Evolutionary conservation across 257 asterid genomes (phyloP).

Genomic region (Gentiana dahurica): DNA sequence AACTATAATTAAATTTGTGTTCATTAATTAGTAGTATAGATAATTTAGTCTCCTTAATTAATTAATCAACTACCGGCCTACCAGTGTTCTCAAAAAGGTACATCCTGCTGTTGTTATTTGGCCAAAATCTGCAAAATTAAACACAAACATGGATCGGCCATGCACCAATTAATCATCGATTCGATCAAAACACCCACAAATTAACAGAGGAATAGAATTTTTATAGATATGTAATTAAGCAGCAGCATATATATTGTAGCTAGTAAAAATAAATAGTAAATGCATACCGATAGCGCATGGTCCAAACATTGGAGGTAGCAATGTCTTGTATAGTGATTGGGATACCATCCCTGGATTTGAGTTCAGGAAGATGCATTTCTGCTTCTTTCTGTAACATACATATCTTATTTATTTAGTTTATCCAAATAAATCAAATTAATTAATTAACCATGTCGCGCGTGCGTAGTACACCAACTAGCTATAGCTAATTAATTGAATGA

Average conservation of each 20-base stretch:
- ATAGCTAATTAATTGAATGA: no score
- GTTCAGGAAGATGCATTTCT: slow-evolving; percentile 82
- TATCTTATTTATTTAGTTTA: no score
- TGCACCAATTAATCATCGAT: not conserved
- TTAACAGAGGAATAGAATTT: no score
- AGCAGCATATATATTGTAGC: no score
- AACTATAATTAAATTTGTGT: no score
- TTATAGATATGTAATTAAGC: not conserved
- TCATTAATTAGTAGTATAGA: no score
- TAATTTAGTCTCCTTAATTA: no score
- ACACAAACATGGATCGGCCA: no score
- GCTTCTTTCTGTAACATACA: slow-evolving; percentile 61
- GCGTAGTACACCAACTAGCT: no score
- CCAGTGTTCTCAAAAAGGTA: slow-evolving; percentile 90
- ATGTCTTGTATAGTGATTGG: slow-evolving; percentile 88
- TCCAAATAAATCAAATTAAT: not conserved
- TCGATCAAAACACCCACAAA: not conserved
- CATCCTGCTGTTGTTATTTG: slow-evolving; percentile 92
- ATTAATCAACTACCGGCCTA: slow-evolving; percentile 2
- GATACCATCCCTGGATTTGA: slow-evolving; percentile 81
- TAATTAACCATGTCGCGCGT: not conserved
- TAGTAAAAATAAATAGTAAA: no score
- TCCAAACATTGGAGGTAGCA: slow-evolving; percentile 76
- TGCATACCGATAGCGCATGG: slow-evolving; percentile 74
- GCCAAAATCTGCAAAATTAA: slow-evolving; percentile 28